Percentiles rank a stretch among this genome's conserved stretches.
Evolutionary conservation across 1,139 yeast species (phyloP).

Genomic region (Scheffersomyces titani): DNA sequence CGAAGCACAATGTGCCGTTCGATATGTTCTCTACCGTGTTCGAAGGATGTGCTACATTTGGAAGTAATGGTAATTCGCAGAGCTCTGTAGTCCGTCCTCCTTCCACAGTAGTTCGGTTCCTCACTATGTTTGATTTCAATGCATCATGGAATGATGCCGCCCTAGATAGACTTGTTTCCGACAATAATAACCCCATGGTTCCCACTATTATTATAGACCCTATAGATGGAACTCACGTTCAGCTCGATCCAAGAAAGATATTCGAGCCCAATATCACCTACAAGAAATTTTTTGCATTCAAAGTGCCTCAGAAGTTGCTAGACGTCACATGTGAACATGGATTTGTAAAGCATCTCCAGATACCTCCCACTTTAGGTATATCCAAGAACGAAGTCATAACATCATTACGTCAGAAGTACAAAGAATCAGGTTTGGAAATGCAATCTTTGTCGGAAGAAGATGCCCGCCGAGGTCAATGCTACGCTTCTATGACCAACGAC

Average conservation of each 20-base stretch:
- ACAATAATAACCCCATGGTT: slow-evolving; percentile 27
- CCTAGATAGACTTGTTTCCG: slow-evolving; percentile 31
- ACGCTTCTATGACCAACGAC: slow-evolving; percentile 31
- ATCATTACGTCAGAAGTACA: slow-evolving; percentile 31
- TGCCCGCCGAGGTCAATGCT: slow-evolving; percentile 7
- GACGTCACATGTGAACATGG: slow-evolving; percentile 41
- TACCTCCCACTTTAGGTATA: slow-evolving; percentile 39
- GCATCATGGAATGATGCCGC: slow-evolving; percentile 45
- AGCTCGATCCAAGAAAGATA: slow-evolving; percentile 28
- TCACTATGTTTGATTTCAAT: slow-evolving; percentile 43
- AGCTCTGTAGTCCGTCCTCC: slow-evolving; percentile 19
- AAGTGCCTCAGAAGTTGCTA: slow-evolving; percentile 37
- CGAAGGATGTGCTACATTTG: slow-evolving; percentile 35
- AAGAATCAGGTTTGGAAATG: slow-evolving; percentile 13
- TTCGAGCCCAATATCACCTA: slow-evolving; percentile 36
- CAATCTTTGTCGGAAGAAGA: slow-evolving; percentile 6
- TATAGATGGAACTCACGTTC: slow-evolving; percentile 29
- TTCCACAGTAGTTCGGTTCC: slow-evolving; percentile 21
- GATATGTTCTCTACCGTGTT: slow-evolving; percentile 44
- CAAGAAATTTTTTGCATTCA: slow-evolving; percentile 43
- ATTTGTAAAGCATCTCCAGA: slow-evolving; percentile 36
- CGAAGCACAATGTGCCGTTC: slow-evolving; percentile 31
- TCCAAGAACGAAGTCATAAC: slow-evolving; percentile 28
- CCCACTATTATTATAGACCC: slow-evolving; percentile 29
- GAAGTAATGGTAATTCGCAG: slow-evolving; percentile 12